Evolutionary conservation across 345 rosid genomes (phyloP).

Genomic region (Salix udensis): DNA sequence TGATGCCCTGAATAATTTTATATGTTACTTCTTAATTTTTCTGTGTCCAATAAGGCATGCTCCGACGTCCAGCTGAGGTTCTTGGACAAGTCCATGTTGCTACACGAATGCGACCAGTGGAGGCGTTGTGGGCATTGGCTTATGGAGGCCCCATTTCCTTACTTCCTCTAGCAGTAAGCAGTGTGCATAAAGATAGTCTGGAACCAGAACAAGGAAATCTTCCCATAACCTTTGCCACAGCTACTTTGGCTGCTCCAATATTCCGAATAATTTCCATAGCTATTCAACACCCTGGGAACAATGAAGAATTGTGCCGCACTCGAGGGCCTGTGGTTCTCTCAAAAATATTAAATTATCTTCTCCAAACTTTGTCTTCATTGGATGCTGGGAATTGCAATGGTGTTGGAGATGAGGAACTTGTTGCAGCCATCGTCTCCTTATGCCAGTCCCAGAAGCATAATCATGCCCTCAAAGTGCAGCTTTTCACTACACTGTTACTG

Average conservation of each 20-base stretch:
- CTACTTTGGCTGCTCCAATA: conserved; percentile 82
- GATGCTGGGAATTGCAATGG: conserved; percentile 56
- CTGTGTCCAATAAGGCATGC: conserved; percentile 49
- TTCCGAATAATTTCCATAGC: conserved; percentile 82
- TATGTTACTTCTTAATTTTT: conserved; percentile 14
- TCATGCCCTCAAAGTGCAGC: conserved; percentile 90
- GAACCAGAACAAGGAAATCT: conserved; percentile 65
- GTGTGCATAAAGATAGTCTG: conserved; percentile 66
- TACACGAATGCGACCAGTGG: conserved; percentile 73
- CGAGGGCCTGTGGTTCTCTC: conserved; percentile 91
- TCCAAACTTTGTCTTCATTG: conserved; percentile 70
- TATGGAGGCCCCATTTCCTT: conserved; percentile 95
- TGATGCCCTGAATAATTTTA: conserved; percentile 13
- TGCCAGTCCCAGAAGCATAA: conserved; percentile 86
- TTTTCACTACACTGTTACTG: conserved; percentile 75
- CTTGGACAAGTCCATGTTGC: conserved; percentile 99
- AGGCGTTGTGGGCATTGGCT: conserved; percentile 95
- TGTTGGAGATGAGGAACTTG: conserved; percentile 89
- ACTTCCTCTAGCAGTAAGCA: conserved; percentile 79
- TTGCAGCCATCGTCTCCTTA: conserved; percentile 88
- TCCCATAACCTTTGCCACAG: conserved; percentile 55
- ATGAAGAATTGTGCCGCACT: conserved; percentile 72
- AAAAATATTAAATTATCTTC: conserved; percentile 76
- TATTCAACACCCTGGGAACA: conserved; percentile 81
- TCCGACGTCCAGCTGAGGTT: conserved; percentile 93